Conservation (phyloP, 2,329 filamentous ascomycete genomes). For the Annulohypoxylon truncatum region DNA sequence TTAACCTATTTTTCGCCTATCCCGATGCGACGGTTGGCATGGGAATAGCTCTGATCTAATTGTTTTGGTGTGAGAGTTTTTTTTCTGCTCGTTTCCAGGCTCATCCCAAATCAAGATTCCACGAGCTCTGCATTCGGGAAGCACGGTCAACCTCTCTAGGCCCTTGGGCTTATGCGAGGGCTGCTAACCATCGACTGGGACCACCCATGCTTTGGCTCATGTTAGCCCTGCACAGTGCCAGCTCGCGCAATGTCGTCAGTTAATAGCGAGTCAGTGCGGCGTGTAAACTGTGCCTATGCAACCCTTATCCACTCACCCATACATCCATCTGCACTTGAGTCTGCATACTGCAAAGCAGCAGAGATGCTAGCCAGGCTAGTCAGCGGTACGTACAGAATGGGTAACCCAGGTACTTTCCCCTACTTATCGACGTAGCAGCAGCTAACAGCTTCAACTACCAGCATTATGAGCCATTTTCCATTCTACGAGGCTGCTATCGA, state of each 20-base stretch:
- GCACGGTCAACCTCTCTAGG: conserved; percentile 29
- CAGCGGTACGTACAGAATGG: conserved; percentile 38
- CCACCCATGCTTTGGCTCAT: conserved; percentile 26
- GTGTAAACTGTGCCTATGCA: conserved; percentile 38
- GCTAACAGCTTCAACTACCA: conserved; percentile 10
- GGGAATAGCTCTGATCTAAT: conserved; percentile 26
- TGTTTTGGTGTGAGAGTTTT: conserved; percentile 32
- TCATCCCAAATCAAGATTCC: conserved; percentile 42
- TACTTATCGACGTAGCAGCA: not conserved
- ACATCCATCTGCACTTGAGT: conserved; percentile 3
- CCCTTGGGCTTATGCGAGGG: conserved; percentile 40
- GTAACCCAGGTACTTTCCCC: conserved; percentile 35
- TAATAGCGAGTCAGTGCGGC: conserved; percentile 31
- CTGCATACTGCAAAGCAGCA: conserved; percentile 32
- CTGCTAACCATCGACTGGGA: conserved; percentile 34
- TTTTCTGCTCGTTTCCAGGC: conserved; percentile 18
- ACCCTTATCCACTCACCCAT: conserved; percentile 17
- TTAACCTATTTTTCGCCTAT: not conserved
- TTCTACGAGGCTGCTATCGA: conserved; percentile 29
- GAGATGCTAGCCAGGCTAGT: conserved; percentile 24
- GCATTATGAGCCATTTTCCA: conserved; percentile 44
- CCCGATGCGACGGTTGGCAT: conserved; percentile 18
- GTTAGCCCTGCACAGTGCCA: conserved; percentile 32
- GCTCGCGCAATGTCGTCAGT: conserved; percentile 14
- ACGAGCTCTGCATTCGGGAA: conserved; percentile 40